Evolutionary conservation across 202 grass and related monocot genomes (phyloP).

Genomic region (Musa balbisiana): DNA sequence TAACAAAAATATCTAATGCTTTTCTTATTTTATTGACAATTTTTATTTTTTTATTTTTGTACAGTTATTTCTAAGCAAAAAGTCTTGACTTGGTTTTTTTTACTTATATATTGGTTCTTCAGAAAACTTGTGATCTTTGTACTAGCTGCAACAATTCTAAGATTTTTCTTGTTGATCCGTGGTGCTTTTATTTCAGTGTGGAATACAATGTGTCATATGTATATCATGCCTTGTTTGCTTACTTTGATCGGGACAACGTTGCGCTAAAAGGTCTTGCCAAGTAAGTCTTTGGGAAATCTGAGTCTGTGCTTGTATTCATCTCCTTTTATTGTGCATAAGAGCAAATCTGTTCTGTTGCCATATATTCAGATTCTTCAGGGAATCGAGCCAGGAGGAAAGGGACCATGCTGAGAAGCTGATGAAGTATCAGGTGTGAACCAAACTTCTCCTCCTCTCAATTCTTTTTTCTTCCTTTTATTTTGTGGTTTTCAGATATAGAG

Average conservation of each 20-base stretch:
- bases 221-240: constrained; percentile 43
- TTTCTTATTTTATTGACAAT: too few species aligned
- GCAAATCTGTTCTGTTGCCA: not conserved
- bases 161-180: not conserved
- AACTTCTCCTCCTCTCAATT: not conserved
- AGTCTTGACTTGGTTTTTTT: too few species aligned
- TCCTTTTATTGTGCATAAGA: not conserved
- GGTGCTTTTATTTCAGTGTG: constrained; percentile 26
- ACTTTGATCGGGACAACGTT: constrained; percentile 47
- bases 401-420: constrained; percentile 24
- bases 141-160: not conserved
- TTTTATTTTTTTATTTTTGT: too few species aligned
- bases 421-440: constrained; percentile 16
- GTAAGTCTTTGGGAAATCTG: constrained; percentile 24
- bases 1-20: not conserved
- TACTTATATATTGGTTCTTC: too few species aligned
- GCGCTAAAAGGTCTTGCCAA: constrained; percentile 37
- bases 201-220: constrained; percentile 43
- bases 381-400: constrained; percentile 23
- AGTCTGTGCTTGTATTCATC: not conserved
- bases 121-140: too few species aligned
- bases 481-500: not conserved
- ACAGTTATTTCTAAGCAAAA: too few species aligned
- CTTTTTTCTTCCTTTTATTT: not conserved
- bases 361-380: constrained; percentile 19